Percentiles rank a stretch among this genome's conserved stretches.
These are phyloP conservation scores for Kwoniella bestiolae DNA, from an alignment of 768 basidiomycete species.

Conservation along the genomic window DNA sequence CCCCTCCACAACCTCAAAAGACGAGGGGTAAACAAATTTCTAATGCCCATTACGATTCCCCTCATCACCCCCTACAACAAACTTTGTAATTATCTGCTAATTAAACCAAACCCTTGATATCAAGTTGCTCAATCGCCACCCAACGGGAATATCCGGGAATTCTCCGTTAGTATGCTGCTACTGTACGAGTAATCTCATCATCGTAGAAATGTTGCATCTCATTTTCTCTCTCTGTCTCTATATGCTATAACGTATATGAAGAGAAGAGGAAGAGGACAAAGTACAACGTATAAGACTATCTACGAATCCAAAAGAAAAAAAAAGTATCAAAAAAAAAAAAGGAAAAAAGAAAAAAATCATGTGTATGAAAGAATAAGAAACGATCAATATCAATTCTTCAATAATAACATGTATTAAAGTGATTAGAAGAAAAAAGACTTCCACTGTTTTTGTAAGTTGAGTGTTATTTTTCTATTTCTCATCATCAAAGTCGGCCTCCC, in stretches of 20 bases:
- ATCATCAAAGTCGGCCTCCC: too few relatives aligned
- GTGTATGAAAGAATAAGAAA: not conserved
- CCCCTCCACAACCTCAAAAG: too few relatives aligned
- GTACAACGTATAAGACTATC: not conserved
- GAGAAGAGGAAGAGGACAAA: not conserved
- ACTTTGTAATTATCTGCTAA: too few relatives aligned
- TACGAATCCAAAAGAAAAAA: not conserved
- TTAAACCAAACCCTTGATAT: not conserved
- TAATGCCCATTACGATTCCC: too few relatives aligned
- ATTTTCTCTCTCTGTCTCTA: too few relatives aligned
- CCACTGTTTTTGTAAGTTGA: too few relatives aligned
- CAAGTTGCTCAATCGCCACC: conserved; percentile 1
- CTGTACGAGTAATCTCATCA: too few relatives aligned
- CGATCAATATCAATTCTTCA: not conserved
- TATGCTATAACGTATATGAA: not conserved
- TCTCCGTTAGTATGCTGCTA: not conserved
- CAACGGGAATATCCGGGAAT: conserved; percentile 9
- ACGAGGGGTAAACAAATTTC: too few relatives aligned
- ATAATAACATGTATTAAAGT: too few relatives aligned
- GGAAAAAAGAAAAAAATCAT: conserved; percentile 10
- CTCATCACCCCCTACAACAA: too few relatives aligned
- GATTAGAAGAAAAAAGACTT: not conserved
- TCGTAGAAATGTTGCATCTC: not conserved
- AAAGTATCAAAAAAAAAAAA: conserved; percentile 7
- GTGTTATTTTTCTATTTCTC: too few relatives aligned